phyloP scores from a whole-genome alignment of 2,329 filamentous ascomycete genomes.

The Sporothrix mexicana region DNA sequence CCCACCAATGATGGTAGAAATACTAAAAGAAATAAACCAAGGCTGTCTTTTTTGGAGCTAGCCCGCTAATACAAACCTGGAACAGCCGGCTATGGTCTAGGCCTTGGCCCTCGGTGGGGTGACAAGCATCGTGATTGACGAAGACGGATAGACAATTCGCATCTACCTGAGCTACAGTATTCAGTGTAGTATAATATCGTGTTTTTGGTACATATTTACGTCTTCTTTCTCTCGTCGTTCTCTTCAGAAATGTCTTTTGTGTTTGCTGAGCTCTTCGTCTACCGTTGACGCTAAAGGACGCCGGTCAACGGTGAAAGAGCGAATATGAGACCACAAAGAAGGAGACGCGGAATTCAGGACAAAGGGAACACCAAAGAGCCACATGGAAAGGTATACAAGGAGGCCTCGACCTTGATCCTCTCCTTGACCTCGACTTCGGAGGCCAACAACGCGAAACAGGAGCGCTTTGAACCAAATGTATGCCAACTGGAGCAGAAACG shows the following conservation, averaged over 20 bases:
- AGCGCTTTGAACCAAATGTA: not conserved
- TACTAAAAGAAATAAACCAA: too few relatives aligned
- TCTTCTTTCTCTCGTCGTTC: not conserved
- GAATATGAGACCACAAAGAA: not conserved
- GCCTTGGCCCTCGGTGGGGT: too few relatives aligned
- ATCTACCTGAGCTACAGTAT: too few relatives aligned
- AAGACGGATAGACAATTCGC: too few relatives aligned
- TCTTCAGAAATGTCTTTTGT: too few relatives aligned
- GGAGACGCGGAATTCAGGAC: not conserved
- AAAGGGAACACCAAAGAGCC: not conserved
- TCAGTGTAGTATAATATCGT: too few relatives aligned
- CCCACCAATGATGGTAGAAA: not conserved
- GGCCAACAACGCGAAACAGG: not conserved
- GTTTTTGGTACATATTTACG: too few relatives aligned
- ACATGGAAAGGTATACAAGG: not conserved
- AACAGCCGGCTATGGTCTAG: not conserved
- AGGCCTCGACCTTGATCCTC: constrained; percentile 1
- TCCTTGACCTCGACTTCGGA: too few relatives aligned
- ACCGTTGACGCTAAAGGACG: not conserved
- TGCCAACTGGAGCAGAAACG: not conserved
- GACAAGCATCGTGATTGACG: too few relatives aligned
- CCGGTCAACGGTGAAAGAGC: not conserved
- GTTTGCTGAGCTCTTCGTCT: not conserved
- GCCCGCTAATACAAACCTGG: too few relatives aligned
- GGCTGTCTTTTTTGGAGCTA: too few relatives aligned